phyloP scores from a whole-genome alignment of 768 basidiomycete species.

The Boletus eberwhitei region DNA sequence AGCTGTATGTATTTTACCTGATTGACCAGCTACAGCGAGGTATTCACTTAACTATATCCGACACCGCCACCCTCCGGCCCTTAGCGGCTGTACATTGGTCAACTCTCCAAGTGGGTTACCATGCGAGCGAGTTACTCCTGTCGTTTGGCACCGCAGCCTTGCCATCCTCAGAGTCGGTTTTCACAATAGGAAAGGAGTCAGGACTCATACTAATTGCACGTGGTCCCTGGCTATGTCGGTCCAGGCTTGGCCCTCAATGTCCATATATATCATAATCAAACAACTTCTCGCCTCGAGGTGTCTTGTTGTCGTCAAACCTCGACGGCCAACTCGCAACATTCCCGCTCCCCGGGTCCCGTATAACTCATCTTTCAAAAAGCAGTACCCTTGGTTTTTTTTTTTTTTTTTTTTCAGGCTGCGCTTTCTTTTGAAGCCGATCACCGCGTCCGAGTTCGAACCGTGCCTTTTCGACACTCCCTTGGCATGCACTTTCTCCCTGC shows the following conservation, averaged over 20 bases:
- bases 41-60: too few relatives aligned
- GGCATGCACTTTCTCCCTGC: conserved; percentile 27
- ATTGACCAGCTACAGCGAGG: too few relatives aligned
- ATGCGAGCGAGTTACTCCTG: too few relatives aligned
- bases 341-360: neutral
- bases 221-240: neutral
- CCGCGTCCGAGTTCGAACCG: neutral
- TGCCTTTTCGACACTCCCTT: conserved; percentile 1
- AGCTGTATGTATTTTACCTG: too few relatives aligned
- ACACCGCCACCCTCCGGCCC: too few relatives aligned
- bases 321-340: conserved; percentile 15
- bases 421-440: conserved; percentile 10
- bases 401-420: conserved; percentile 4
- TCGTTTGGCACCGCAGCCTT: too few relatives aligned
- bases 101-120: too few relatives aligned
- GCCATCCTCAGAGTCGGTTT: too few relatives aligned
- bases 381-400: neutral
- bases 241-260: neutral
- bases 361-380: neutral
- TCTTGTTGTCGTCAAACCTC: conserved; percentile 7
- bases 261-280: conserved; percentile 11
- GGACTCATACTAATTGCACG: neutral
- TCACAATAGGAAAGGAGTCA: too few relatives aligned
- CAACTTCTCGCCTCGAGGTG: conserved; percentile 13
- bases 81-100: too few relatives aligned